Evolutionary conservation across 257 asterid species (phyloP).

Genomic region (Marsdenia floribunda): DNA sequence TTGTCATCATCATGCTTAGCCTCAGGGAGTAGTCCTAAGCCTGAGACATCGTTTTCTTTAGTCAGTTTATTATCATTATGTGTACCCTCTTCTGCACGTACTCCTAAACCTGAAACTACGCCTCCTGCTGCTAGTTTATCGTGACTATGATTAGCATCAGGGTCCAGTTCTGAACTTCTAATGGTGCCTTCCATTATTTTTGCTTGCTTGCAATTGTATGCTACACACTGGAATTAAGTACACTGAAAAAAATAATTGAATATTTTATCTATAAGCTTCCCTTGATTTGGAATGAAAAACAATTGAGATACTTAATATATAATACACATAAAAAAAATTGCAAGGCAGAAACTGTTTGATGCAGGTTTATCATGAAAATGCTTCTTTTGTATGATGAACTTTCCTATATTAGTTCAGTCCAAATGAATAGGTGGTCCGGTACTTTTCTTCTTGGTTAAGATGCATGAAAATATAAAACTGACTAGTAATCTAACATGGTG

Average conservation of each 20-base stretch:
- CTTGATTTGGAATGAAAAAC: background rate
- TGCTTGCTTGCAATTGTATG: conserved; percentile 15
- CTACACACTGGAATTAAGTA: background rate
- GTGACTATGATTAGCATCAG: background rate
- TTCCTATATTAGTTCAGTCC: background rate
- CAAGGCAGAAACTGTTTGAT: background rate
- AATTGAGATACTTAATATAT: background rate
- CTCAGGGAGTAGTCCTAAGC: conserved; percentile 14
- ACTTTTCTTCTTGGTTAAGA: background rate
- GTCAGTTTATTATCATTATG: conserved; percentile 14
- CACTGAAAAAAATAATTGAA: background rate
- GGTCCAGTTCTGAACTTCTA: conserved; percentile 6
- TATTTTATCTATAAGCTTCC: background rate
- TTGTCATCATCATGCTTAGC: conserved; percentile 17
- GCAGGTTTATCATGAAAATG: background rate
- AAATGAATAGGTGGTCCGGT: background rate
- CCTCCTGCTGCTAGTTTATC: background rate
- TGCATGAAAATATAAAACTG: background rate
- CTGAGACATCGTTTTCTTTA: conserved; percentile 10
- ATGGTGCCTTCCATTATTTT: background rate
- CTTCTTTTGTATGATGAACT: background rate
- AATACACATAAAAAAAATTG: background rate
- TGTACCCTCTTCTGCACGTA: conserved; percentile 18
- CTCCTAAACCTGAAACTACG: background rate
- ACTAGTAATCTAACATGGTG: background rate